A percentile compares a stretch with the other conserved stretches of the same genome.
phyloP scores from a whole-genome alignment of 768 basidiomycete genomes.

The Jaapia argillacea region DNA sequence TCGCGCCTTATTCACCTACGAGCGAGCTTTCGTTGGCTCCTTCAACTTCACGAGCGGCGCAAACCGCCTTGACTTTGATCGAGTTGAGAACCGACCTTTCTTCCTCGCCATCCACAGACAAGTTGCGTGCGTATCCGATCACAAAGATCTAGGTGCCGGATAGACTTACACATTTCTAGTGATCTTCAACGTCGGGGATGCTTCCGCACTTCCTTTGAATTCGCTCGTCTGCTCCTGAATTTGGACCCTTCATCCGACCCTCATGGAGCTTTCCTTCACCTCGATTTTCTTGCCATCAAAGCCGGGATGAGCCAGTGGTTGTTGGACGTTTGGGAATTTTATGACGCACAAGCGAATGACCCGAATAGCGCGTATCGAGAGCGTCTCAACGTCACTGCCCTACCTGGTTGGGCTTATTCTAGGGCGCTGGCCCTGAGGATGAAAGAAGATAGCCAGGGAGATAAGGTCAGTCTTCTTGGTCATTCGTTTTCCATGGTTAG shows the following conservation, averaged over 20 bases:
- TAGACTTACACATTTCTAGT: slow-evolving; percentile 24
- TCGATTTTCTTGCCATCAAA: slow-evolving; percentile 83
- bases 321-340: slow-evolving; percentile 50
- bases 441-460: slow-evolving; percentile 16
- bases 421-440: slow-evolving; percentile 54
- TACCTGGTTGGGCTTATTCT: slow-evolving; percentile 76
- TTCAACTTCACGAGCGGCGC: slow-evolving; percentile 79
- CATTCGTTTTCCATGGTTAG: not conserved
- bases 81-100: slow-evolving; percentile 87
- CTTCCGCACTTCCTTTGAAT: slow-evolving; percentile 84
- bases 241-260: slow-evolving; percentile 87
- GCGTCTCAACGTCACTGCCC: slow-evolving; percentile 25
- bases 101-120: slow-evolving; percentile 83
- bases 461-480: not conserved
- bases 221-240: slow-evolving; percentile 74
- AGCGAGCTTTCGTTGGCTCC: slow-evolving; percentile 77
- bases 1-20: slow-evolving; percentile 89
- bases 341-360: slow-evolving; percentile 20
- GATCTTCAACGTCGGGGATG: slow-evolving; percentile 87
- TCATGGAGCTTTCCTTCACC: slow-evolving; percentile 72
- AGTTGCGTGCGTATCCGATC: slow-evolving; percentile 44
- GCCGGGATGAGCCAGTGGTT: slow-evolving; percentile 76
- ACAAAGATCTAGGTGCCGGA: not conserved
- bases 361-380: slow-evolving; percentile 3
- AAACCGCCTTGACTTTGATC: slow-evolving; percentile 82